Base-by-base conservation (phyloP, 495 filamentous ascomycete species). In the Tirmania nivea region DNA sequence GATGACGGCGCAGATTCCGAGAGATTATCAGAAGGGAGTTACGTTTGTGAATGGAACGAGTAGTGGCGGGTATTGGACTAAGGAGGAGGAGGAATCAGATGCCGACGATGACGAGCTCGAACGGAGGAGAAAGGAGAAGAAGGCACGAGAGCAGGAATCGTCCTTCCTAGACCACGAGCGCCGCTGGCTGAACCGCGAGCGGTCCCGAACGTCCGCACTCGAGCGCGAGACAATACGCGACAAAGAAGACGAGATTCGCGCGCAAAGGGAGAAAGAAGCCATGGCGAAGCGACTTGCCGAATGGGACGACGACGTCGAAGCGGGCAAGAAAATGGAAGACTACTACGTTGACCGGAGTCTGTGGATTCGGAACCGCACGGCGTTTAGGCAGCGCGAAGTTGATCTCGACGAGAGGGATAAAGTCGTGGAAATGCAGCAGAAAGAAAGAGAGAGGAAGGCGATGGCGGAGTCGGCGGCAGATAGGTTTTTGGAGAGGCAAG, bases 251-350 rank as follows among this genome's bases (percentile, higher is more conserved):
- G 77, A 73, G 21, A 67, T 60, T 11, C 74, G 71, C 35, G 52
- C 69, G 14, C 69, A 72, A 50, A 64, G 68, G 50, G 81, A 83
- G 45, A 80, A 76, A 49, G 81, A 82, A 48, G 78, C 79, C 47
- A 78, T 85, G 67, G 79, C 81, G n/a, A 76, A 79, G 55, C 69
- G 78, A 34, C 72, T 94, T 16, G 69, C 72, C 55, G 79, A 81
- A n/a, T 97, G 84, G 79, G 79, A 96, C 59, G 90, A 97, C 59
- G 86, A 94, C 59, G 67, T 70, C 1, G 88, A 95, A 67, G 77
- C 77, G 10, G 72, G 69, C 16, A 75, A 79, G 12, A 90, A 86
- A 65, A 63, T 63, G 2, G 77, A 86, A 48, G 78, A 86, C 48
- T 97, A 95, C 66, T 95, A 94, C 66, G 72, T 76, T 39, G 88